Conservation (phyloP, 2,329 filamentous ascomycete genomes). For the Fusarium hostae region DNA sequence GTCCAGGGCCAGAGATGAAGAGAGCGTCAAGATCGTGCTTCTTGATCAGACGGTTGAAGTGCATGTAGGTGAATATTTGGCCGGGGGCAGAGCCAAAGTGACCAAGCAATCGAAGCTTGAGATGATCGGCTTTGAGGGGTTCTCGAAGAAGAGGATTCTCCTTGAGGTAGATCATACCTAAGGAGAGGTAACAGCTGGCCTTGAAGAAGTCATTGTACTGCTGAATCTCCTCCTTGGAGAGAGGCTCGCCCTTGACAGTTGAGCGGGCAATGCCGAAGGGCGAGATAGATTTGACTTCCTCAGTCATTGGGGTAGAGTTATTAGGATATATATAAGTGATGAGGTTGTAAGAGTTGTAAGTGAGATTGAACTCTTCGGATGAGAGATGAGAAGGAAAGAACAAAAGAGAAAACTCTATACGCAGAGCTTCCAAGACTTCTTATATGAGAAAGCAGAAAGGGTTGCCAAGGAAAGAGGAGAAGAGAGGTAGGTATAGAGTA, state of each 20-base stretch:
- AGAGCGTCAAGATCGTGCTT: slow-evolving; percentile 79
- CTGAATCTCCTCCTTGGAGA: slow-evolving; percentile 72
- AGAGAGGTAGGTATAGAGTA: slow-evolving; percentile 26
- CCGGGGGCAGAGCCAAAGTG: slow-evolving; percentile 86
- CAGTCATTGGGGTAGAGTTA: slow-evolving; percentile 48
- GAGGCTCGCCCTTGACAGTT: slow-evolving; percentile 69
- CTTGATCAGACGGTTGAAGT: slow-evolving; percentile 84
- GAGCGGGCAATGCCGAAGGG: slow-evolving; percentile 74
- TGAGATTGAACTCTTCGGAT: slow-evolving; percentile 38
- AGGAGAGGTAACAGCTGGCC: slow-evolving; percentile 77
- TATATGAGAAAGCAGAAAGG: slow-evolving; percentile 35
- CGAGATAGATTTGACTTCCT: slow-evolving; percentile 65
- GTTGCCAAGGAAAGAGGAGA: slow-evolving; percentile 29
- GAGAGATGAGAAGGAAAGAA: slow-evolving; percentile 39
- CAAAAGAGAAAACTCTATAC: slow-evolving; percentile 2
- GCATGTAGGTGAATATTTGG: slow-evolving; percentile 83
- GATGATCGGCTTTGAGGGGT: slow-evolving; percentile 73
- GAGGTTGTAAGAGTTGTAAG: slow-evolving; percentile 25
- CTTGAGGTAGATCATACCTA: slow-evolving; percentile 84
- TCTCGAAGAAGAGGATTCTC: slow-evolving; percentile 78
- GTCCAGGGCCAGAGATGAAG: slow-evolving; percentile 81
- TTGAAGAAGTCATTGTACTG: slow-evolving; percentile 79
- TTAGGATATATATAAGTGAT: slow-evolving; percentile 18
- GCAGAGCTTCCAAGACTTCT: slow-evolving; percentile 35
- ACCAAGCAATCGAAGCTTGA: slow-evolving; percentile 79